Evolutionary conservation across 2,329 filamentous ascomycete genomes (phyloP).

Genomic region (Phialocephala sp.): DNA sequence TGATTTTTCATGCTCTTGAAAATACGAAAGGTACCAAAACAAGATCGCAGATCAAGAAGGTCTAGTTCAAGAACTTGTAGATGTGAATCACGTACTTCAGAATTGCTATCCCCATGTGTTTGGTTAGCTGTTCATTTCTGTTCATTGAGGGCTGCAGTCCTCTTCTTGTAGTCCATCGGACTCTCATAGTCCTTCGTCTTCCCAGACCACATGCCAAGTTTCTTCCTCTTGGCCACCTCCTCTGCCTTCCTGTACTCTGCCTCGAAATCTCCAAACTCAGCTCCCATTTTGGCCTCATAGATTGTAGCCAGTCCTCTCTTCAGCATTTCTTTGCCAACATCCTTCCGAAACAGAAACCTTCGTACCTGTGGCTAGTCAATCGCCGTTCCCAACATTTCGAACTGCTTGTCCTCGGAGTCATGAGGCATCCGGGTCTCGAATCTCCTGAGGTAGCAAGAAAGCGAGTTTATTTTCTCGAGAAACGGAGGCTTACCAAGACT

Average conservation of each 20-base stretch:
- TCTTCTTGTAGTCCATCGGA: slow-evolving; percentile 84
- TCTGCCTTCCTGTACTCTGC: slow-evolving; percentile 70
- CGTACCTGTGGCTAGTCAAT: too few species aligned
- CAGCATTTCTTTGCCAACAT: slow-evolving; percentile 91
- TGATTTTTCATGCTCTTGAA: too few species aligned
- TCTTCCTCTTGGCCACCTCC: slow-evolving; percentile 66
- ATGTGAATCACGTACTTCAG: background rate
- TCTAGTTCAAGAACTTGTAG: background rate
- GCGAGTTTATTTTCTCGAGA: too few species aligned
- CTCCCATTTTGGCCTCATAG: slow-evolving; percentile 90
- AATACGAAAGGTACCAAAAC: too few species aligned
- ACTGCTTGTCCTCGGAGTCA: too few species aligned
- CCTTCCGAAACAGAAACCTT: slow-evolving; percentile 66
- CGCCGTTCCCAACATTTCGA: too few species aligned
- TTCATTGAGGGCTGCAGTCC: slow-evolving; percentile 45
- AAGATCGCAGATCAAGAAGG: too few species aligned
- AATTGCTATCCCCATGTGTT: background rate
- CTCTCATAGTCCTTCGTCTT: slow-evolving; percentile 73
- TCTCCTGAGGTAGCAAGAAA: too few species aligned
- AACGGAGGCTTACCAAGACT: slow-evolving; percentile 61
- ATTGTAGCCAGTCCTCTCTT: slow-evolving; percentile 83
- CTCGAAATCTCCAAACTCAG: slow-evolving; percentile 81
- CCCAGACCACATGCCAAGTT: slow-evolving; percentile 77
- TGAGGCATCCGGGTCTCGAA: too few species aligned
- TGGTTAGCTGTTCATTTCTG: slow-evolving; percentile 37